Percentiles rank a stretch among this genome's conserved stretches.
These are phyloP conservation scores for Athelia psychrophila DNA, from an alignment of 1,284 basidiomycete species.

Conservation along the genomic window DNA sequence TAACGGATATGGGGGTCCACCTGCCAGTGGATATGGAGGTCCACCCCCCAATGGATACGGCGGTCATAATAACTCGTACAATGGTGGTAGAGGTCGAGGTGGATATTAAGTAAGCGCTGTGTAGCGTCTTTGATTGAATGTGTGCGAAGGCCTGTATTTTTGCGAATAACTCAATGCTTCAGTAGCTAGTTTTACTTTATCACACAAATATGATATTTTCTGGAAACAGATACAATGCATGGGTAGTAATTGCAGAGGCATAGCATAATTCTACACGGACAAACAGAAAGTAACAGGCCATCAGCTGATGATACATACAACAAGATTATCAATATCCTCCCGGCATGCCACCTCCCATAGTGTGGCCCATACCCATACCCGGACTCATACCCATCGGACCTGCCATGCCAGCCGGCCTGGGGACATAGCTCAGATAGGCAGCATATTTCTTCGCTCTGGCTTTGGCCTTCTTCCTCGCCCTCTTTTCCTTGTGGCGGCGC, in stretches of 20 bases:
- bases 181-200: too few relatives aligned
- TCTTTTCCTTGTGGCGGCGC: slow-evolving; percentile 60
- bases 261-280: too few relatives aligned
- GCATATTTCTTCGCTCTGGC: slow-evolving; percentile 59
- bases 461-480: slow-evolving; percentile 52
- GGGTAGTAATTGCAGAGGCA: too few relatives aligned
- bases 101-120: slow-evolving; percentile 20
- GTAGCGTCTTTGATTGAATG: too few relatives aligned
- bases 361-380: background rate
- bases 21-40: slow-evolving; percentile 17
- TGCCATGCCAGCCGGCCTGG: slow-evolving; percentile 1
- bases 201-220: too few relatives aligned
- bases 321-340: background rate
- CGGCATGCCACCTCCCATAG: slow-evolving; percentile 3
- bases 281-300: too few relatives aligned
- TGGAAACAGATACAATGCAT: too few relatives aligned
- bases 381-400: background rate
- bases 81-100: slow-evolving; percentile 11
- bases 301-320: too few relatives aligned
- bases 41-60: slow-evolving; percentile 9
- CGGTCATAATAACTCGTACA: slow-evolving; percentile 3
- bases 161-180: too few relatives aligned
- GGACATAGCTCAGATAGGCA: slow-evolving; percentile 57
- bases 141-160: too few relatives aligned
- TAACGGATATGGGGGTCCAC: slow-evolving; percentile 5